Conservation (phyloP, 1,139 yeast genomes). For the Taphrina communis region DNA sequence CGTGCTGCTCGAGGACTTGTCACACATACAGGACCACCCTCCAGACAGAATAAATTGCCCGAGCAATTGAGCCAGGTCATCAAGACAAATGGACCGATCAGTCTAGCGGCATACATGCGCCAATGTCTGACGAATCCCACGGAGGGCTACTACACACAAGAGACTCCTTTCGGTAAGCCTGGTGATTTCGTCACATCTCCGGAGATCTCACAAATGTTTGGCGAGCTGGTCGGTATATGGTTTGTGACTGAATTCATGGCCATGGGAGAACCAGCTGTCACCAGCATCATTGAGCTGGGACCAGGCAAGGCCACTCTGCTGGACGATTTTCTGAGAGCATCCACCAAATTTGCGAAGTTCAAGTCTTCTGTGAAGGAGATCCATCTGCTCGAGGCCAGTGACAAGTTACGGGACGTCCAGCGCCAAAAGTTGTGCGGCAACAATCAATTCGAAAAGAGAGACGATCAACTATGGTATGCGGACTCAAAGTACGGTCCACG, state of each 20-base stretch:
- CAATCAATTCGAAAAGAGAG: slow-evolving; percentile 48
- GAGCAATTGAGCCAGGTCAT: slow-evolving; percentile 33
- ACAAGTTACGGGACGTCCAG: slow-evolving; percentile 66
- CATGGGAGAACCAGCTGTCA: slow-evolving; percentile 59
- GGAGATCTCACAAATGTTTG: slow-evolving; percentile 85
- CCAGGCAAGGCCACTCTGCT: slow-evolving; percentile 86
- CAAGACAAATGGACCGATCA: slow-evolving; percentile 75
- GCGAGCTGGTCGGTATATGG: slow-evolving; percentile 85
- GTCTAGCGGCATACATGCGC: slow-evolving; percentile 76
- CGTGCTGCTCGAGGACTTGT: no score
- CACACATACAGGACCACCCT: no score
- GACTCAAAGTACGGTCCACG: slow-evolving; percentile 62
- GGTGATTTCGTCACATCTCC: slow-evolving; percentile 90
- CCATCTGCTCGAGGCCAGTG: slow-evolving; percentile 74
- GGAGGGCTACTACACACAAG: slow-evolving; percentile 78
- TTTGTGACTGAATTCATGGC: slow-evolving; percentile 61
- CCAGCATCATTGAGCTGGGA: slow-evolving; percentile 79
- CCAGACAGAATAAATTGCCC: slow-evolving; percentile 18
- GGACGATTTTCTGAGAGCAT: slow-evolving; percentile 62
- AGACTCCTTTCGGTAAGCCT: slow-evolving; percentile 69
- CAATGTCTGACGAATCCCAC: slow-evolving; percentile 82
- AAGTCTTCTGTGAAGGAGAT: slow-evolving; percentile 54
- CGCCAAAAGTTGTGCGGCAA: slow-evolving; percentile 58
- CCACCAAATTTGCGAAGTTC: slow-evolving; percentile 51
- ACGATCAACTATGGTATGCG: slow-evolving; percentile 53